Evolutionary conservation across 495 filamentous ascomycete species (phyloP).

Genomic region (Penicillium cosmopolitanum): DNA sequence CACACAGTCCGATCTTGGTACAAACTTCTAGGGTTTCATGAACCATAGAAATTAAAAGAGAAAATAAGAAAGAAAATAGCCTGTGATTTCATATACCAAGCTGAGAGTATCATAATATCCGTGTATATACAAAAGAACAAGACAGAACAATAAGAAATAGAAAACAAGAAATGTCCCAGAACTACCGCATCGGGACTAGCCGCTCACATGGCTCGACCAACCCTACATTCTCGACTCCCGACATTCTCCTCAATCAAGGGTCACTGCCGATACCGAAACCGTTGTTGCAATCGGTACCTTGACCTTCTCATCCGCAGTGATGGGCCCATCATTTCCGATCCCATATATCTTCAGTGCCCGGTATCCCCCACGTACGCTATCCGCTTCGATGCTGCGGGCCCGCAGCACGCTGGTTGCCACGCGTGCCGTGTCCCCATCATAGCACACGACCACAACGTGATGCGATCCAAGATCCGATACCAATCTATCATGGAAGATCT

Average conservation of each 20-base stretch:
- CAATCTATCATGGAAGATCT: constrained; percentile 34
- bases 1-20: neutral
- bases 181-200: constrained; percentile 21
- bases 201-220: constrained; percentile 21
- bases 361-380: constrained; percentile 52
- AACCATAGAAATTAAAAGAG: neutral
- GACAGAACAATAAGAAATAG: neutral
- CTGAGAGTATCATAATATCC: neutral
- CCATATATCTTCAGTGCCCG: constrained; percentile 35
- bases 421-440: constrained; percentile 56
- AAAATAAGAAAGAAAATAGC: neutral
- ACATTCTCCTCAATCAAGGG: constrained; percentile 24
- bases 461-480: constrained; percentile 32
- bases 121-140: constrained; percentile 1
- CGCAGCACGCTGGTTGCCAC: constrained; percentile 57
- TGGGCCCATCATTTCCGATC: constrained; percentile 25
- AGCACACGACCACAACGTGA: constrained; percentile 53
- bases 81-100: neutral
- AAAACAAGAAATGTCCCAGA: neutral
- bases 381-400: constrained; percentile 52
- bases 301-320: neutral
- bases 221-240: constrained; percentile 27
- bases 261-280: constrained; percentile 25
- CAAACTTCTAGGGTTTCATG: constrained; percentile 13
- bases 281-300: constrained; percentile 22